These are phyloP conservation scores for Fusarium robinianum DNA, from an alignment of 2,329 filamentous ascomycete genomes.

Conservation along the genomic window DNA sequence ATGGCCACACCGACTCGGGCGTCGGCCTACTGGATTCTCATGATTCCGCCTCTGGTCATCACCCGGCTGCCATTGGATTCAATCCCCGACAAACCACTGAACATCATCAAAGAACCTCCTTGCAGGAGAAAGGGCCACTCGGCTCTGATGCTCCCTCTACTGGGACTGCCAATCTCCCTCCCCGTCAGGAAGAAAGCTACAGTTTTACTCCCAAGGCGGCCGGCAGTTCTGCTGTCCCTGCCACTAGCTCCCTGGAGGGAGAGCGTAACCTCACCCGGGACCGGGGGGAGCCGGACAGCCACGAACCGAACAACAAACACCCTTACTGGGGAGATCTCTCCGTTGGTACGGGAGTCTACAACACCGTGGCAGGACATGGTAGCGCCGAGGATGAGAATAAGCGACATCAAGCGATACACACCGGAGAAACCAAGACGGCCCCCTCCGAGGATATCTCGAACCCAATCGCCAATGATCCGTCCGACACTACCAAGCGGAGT, in stretches of 20 bases:
- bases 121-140: too few species aligned
- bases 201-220: background rate
- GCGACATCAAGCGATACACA: slow-evolving; percentile 10
- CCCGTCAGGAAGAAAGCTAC: background rate
- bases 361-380: slow-evolving; percentile 17
- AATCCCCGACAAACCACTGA: slow-evolving; percentile 7
- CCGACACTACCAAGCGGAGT: background rate
- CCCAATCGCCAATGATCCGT: background rate
- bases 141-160: too few species aligned
- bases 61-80: background rate
- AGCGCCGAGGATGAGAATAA: slow-evolving; percentile 15
- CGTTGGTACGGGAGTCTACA: slow-evolving; percentile 4
- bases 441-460: too few species aligned
- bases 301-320: slow-evolving; percentile 8
- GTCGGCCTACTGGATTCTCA: slow-evolving; percentile 12
- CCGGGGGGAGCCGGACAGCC: too few species aligned
- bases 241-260: too few species aligned
- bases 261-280: too few species aligned
- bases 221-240: slow-evolving; percentile 1
- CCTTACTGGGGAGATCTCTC: slow-evolving; percentile 31
- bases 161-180: background rate
- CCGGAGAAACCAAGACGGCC: background rate
- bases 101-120: slow-evolving; percentile 1
- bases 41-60: slow-evolving; percentile 2
- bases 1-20: slow-evolving; percentile 24